Evolutionary conservation across 2,329 filamentous ascomycete species (phyloP), one percentile per base, ranked within the genome.

Genomic region (Coniochaeta sp.): DNA sequence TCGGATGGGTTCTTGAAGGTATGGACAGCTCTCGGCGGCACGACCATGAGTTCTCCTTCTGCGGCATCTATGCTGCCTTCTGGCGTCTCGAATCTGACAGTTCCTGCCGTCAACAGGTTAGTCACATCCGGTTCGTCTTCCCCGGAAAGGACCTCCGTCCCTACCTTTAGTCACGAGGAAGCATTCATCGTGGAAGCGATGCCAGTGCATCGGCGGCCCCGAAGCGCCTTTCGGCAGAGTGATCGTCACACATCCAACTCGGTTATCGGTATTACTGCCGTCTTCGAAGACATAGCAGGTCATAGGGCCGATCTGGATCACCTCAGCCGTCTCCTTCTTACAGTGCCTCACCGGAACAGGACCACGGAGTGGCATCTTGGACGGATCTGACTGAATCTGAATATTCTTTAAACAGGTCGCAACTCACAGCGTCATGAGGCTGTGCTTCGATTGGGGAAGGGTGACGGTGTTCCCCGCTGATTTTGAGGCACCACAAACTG

Each of bases 141-240:
- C 5, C 11, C 11, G 22, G 28, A 33, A 16, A 5, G 36, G 22
- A 19, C 28, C 28, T 16, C 14, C 3, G 14, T 16, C 14, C 17
- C 3, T 36, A 70, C 70, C 71, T 61, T 73, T 73, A 11, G 68
- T 71, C 3, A 74, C 67, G 56, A 73, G 65, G 63, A 74, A 74
- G 50, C 71, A 64, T 61, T 74, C 72, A 55, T 74, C 72, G 50
- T 74, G 72, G 44, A 73, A 73, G 6, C 72, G 68, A 59, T 73
- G 72, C 72, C 72, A 74, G 38, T 74, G 72, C 72, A 74, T 72
- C 16, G 71, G 72, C 33, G 72, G 72, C 1, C 72, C 72, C 8
- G 69, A 71, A 33, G 65, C 59, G 1, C 71, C 71, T 0, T 67
- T 63, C 1, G 72, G 72, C 8, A 73, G 60, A 62, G 70, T 67